Conservation (phyloP, 2,329 filamentous ascomycete genomes). For the Colletotrichum plurivorum region DNA sequence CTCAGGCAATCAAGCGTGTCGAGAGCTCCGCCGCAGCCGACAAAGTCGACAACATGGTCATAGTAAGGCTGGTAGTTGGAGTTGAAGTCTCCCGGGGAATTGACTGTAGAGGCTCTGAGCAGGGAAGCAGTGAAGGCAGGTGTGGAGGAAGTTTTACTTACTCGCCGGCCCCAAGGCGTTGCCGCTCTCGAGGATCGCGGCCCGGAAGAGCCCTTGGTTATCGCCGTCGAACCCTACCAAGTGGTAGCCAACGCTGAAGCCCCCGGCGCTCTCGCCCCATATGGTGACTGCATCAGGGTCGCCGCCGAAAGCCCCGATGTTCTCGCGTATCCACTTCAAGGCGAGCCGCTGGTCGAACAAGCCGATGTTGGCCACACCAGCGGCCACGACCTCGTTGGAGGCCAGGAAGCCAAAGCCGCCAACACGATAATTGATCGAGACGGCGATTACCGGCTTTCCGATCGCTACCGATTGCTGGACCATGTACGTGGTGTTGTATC, state of each 20-base stretch:
- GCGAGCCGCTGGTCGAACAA: constrained; percentile 48
- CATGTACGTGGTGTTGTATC: too few relatives aligned
- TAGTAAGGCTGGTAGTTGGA: too few relatives aligned
- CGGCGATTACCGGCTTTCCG: constrained; percentile 72
- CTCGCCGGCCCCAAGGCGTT: too few relatives aligned
- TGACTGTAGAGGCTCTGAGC: too few relatives aligned
- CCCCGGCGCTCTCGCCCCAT: constrained; percentile 51
- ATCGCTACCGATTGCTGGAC: constrained; percentile 47
- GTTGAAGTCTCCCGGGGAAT: too few relatives aligned
- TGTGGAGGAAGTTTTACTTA: too few relatives aligned
- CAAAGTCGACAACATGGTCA: too few relatives aligned
- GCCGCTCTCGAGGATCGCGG: constrained; percentile 58
- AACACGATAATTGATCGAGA: constrained; percentile 75
- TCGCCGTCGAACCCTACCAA: constrained; percentile 71
- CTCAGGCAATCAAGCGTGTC: too few relatives aligned
- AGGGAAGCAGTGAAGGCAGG: too few relatives aligned
- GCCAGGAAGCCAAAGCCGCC: constrained; percentile 55
- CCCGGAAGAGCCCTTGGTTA: constrained; percentile 73
- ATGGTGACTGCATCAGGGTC: constrained; percentile 48
- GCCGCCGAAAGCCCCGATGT: constrained; percentile 49
- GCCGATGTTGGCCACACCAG: constrained; percentile 52
- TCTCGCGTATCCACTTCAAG: constrained; percentile 51
- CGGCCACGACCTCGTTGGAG: constrained; percentile 13
- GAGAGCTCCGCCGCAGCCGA: too few relatives aligned
- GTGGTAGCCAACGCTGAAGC: constrained; percentile 44